Conservation (phyloP, 176 grass and related monocot genomes). For the Saccharum spontaneum region DNA sequence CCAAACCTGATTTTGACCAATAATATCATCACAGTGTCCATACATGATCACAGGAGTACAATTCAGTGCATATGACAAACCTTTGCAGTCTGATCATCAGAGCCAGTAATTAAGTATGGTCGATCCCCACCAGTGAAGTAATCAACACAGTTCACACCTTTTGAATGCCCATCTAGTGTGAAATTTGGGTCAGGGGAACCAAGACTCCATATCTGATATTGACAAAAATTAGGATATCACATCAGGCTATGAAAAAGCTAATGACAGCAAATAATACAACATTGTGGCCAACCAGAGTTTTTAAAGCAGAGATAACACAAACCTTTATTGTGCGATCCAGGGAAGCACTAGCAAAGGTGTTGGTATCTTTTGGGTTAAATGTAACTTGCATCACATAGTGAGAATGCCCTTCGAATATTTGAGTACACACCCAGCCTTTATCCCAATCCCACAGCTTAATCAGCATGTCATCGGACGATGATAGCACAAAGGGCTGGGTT, state of each 20-base stretch:
- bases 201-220: conserved; percentile 92
- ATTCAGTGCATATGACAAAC: conserved; percentile 38
- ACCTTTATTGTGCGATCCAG: conserved; percentile 99
- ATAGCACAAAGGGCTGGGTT: conserved; percentile 90
- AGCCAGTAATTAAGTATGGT: conserved; percentile 92
- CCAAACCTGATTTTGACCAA: conserved; percentile 83
- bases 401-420: conserved; percentile 99
- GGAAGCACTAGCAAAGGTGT: conserved; percentile 96
- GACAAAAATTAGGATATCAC: conserved; percentile 11
- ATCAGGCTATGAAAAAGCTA: conserved; percentile 10
- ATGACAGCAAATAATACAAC: neutral
- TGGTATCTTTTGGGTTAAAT: conserved; percentile 99
- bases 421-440: conserved; percentile 93
- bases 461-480: conserved; percentile 98
- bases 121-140: conserved; percentile 99
- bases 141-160: conserved; percentile 99
- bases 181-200: conserved; percentile 98
- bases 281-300: neutral
- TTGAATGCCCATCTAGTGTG: conserved; percentile 90
- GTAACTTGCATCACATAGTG: conserved; percentile 99
- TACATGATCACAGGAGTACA: neutral
- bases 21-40: conserved; percentile 4
- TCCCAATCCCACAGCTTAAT: conserved; percentile 99
- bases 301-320: neutral
- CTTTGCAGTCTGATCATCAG: conserved; percentile 99